Evolutionary conservation across 2,329 filamentous ascomycete species (phyloP), one percentile per base, ranked within the genome.

Genomic region (Alternaria tenuissima): DNA sequence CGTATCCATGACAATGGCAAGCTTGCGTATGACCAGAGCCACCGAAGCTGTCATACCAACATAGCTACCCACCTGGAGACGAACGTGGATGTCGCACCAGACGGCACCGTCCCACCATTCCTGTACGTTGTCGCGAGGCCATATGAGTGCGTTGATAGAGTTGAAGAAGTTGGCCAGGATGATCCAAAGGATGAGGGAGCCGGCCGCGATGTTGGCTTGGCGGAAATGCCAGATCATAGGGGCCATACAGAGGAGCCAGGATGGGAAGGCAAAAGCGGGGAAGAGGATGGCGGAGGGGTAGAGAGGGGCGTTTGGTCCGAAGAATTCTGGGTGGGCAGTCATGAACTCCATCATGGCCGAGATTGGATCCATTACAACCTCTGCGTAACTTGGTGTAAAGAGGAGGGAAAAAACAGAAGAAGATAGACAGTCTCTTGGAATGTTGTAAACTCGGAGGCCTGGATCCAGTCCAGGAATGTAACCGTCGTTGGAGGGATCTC

Each of bases 51-150:
- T 79, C 16, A 87, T 75, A 1, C 83, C 86, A 1, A 87, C 80
- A 18, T 81, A 81, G 8, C 81, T 78, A 4, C 84, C 86, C 24
- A 86, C 79, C 59, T 85, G 81, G 34, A 91, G 69, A 62, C 88
- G 87, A 55, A 84, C 81, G 66, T 90, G 83, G 49, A 91, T 78
- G 72, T 92, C 89, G 76, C 89, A 92, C 59, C 89, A 84, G 3
- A 83, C 84, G 5, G 74, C 70, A 5, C 89, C 89, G 59, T 83
- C 75, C 83, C 84, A 91, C 84, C 85, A 88, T 6, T 78, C 73
- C 0, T 69, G 38, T 12, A 84, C 68, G 64, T 89, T 79, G 64
- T 89, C 86, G 7, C 81, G 85, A 0, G 85, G 83, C 89, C 89
- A 92, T 61, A 91, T 83, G 51, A 89, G 73, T 2, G 88, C 81